phyloP scores from a whole-genome alignment of 176 grass and related monocot species.

The Zoysia pacifica region DNA sequence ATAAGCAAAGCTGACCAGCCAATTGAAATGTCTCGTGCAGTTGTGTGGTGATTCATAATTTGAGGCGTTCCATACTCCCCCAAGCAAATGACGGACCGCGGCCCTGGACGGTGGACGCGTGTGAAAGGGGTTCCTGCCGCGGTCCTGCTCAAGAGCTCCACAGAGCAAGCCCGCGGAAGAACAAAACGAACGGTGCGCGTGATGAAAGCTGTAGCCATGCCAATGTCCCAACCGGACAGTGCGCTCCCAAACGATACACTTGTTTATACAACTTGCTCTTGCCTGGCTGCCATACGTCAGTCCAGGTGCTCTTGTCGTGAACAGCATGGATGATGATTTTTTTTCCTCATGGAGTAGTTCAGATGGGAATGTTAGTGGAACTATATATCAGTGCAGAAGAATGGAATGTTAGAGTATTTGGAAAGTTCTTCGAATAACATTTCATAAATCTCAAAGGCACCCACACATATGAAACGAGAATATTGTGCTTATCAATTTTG shows the following conservation, averaged over 20 bases:
- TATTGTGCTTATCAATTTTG: too few species aligned
- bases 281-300: neutral
- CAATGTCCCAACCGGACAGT: neutral
- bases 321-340: too few species aligned
- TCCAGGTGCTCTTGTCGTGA: neutral
- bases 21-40: too few species aligned
- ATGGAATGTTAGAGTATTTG: too few species aligned
- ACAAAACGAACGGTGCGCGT: conserved; percentile 4
- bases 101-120: neutral
- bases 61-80: conserved; percentile 4
- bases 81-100: neutral
- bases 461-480: too few species aligned
- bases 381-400: too few species aligned
- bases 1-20: too few species aligned
- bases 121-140: neutral
- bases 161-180: neutral
- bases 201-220: conserved; percentile 3
- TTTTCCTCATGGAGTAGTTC: too few species aligned
- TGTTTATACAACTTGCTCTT: neutral
- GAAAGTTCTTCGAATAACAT: too few species aligned
- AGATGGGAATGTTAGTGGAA: too few species aligned
- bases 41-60: neutral
- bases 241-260: neutral
- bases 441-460: too few species aligned
- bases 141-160: conserved; percentile 14